Evolutionary conservation across 2,329 filamentous ascomycete genomes (phyloP), one percentile per base, ranked within the genome.

Genomic region (Pseudopithomyces maydicus): DNA sequence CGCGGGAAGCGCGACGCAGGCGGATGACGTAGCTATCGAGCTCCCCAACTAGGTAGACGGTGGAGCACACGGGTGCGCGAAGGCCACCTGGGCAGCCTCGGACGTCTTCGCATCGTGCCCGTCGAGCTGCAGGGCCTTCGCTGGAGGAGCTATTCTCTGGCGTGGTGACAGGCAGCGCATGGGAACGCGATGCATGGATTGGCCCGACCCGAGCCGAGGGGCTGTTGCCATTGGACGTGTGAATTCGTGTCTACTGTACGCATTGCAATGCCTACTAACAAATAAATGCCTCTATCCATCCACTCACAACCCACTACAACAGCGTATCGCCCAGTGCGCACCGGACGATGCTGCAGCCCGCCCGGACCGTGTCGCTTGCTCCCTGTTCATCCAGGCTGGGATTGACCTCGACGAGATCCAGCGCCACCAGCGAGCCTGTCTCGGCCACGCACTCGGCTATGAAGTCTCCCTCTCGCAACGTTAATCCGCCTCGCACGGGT

Each of bases 381-480:
- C 90, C 92, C 57, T 83, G 65, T 54, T 71, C 70, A 43, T 77
- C 74, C 33, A 84, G 70, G 59, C 79, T 81, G 12, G 82, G 78
- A 49, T 84, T 83, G 35, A 85, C 75, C 71, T 81, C 80, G 2
- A 85, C 83, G 20, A 88, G 80, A 65, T 86, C 80, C 29, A 88
- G 72, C 10, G 84, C 84, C 33, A 87, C 78, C 19, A 84, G 76
- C 56, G 82, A 81, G 15, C 85, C 85, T 3, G 84, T 82, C 66
- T 79, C 77, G 22, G 84, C 83, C 17, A 88, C 80, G 49, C 80
- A 82, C 72, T 87, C 95, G 69, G 92, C 96, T 77, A 99, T 98
- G 79, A 91, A 99, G 77, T 98, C 95, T 39, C 95, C 95, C 80
- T 99, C 95, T 54, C 95, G 87, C 68, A 99, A 83, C 3, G 95